These are phyloP conservation scores for Cadophora malorum DNA, from an alignment of 2,329 filamentous ascomycete genomes.

Conservation along the genomic window DNA sequence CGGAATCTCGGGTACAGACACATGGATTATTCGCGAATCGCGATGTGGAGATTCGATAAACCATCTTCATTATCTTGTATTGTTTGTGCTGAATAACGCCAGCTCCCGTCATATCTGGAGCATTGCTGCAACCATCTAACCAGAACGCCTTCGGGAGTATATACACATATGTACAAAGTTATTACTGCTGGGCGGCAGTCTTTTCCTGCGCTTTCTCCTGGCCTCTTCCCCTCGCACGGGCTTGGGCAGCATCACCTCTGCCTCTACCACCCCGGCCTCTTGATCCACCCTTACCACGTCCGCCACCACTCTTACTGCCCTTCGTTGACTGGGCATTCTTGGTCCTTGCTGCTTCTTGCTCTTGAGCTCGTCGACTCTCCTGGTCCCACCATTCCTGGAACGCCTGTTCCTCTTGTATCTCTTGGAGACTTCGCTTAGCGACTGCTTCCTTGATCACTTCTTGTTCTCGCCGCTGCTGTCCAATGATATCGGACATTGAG, in stretches of 20 bases:
- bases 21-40: no score
- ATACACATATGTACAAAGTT: slow-evolving; percentile 15
- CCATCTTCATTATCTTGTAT: background rate
- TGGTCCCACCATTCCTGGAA: slow-evolving; percentile 98
- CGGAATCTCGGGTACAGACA: no score
- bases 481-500: slow-evolving; percentile 87
- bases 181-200: background rate
- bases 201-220: slow-evolving; percentile 28
- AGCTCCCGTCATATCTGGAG: slow-evolving; percentile 26
- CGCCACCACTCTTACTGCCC: slow-evolving; percentile 16
- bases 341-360: slow-evolving; percentile 40
- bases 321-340: slow-evolving; percentile 2
- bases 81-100: slow-evolving; percentile 10
- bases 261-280: slow-evolving; percentile 25
- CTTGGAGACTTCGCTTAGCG: slow-evolving; percentile 86
- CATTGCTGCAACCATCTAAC: slow-evolving; percentile 23
- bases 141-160: slow-evolving; percentile 23
- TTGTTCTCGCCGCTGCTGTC: slow-evolving; percentile 85
- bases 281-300: slow-evolving; percentile 22
- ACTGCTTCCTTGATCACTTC: slow-evolving; percentile 81
- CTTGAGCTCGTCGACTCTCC: slow-evolving; percentile 74
- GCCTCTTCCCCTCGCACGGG: slow-evolving; percentile 22
- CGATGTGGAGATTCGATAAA: no score
- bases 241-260: slow-evolving; percentile 21
- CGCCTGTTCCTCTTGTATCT: slow-evolving; percentile 96